phyloP scores from a whole-genome alignment of 257 asterid genomes.

The Lantana camara region DNA sequence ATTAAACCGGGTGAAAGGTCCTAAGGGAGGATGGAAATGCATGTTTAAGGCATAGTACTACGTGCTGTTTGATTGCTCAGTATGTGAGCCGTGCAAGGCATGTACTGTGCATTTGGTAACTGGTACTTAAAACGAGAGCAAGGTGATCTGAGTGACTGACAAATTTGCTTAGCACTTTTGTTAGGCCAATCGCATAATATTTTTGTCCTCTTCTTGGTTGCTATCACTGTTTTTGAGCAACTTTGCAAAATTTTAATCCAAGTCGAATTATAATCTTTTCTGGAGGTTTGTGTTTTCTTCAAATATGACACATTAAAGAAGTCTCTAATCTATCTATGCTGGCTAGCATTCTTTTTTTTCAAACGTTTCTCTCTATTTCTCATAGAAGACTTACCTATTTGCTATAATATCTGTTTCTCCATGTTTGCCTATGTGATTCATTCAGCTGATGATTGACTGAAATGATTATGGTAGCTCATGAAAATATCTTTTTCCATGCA shows the following conservation, averaged over 20 bases:
- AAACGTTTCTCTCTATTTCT: not conserved
- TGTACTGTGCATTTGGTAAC: not conserved
- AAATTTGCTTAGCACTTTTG: not conserved
- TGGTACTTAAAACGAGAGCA: not conserved
- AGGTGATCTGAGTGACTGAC: not conserved
- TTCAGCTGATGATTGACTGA: slow-evolving; percentile 16
- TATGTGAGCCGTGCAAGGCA: not conserved
- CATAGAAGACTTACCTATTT: slow-evolving; percentile 4
- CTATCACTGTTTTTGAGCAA: not conserved
- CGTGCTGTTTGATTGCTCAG: not conserved
- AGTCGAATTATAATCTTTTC: slow-evolving; percentile 15
- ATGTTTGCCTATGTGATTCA: not conserved
- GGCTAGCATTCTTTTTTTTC: not conserved
- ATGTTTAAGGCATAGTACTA: too few relatives aligned
- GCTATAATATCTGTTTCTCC: slow-evolving; percentile 9
- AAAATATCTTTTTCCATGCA: not conserved
- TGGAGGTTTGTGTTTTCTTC: slow-evolving; percentile 1
- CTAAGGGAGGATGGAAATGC: not conserved
- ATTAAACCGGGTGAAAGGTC: slow-evolving; percentile 12
- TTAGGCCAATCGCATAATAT: not conserved
- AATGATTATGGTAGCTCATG: not conserved
- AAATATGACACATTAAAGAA: not conserved
- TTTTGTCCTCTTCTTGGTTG: not conserved
- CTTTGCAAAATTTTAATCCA: slow-evolving; percentile 6
- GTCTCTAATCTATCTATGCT: not conserved